These are phyloP conservation scores for Oryza officinalis DNA, from an alignment of 176 grass and related monocot species.

Conservation along the genomic window DNA sequence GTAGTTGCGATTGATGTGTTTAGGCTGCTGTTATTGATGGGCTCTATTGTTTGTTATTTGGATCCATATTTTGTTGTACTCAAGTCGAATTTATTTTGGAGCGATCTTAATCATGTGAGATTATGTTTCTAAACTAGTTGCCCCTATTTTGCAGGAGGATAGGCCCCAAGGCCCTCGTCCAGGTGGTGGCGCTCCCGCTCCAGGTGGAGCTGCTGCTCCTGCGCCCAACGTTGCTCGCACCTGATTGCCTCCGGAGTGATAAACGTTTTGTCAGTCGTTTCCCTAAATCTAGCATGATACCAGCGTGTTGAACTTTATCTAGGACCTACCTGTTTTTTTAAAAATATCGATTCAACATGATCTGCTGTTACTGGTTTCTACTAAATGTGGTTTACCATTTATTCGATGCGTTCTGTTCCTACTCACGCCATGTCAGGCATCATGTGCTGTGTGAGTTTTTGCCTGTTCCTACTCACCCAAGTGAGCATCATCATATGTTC, in stretches of 20 bases:
- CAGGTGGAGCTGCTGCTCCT: not conserved
- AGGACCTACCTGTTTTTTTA: not conserved
- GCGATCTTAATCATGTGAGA: not conserved
- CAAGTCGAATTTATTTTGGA: not conserved
- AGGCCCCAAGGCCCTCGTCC: conserved; percentile 37
- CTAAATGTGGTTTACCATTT: not conserved
- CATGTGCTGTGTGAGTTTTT: no score
- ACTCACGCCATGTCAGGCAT: no score
- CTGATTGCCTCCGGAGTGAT: not conserved
- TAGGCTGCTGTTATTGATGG: not conserved
- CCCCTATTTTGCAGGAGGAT: conserved; percentile 26
- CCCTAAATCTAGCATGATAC: not conserved
- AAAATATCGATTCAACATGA: not conserved
- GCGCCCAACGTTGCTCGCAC: conserved; percentile 8
- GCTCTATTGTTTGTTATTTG: not conserved
- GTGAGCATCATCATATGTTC: no score
- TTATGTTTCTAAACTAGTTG: not conserved
- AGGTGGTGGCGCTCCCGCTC: not conserved
- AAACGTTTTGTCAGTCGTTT: not conserved
- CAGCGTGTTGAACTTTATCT: not conserved
- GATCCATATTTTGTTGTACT: not conserved
- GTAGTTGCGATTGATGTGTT: not conserved
- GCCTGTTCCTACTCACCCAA: no score
- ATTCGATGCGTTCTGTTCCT: not conserved
- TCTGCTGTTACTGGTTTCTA: no score